Evolutionary conservation across 192 early-diverging fungal genomes (phyloP), one percentile per base, ranked within the genome.

Genomic region (Coemansia sp.): DNA sequence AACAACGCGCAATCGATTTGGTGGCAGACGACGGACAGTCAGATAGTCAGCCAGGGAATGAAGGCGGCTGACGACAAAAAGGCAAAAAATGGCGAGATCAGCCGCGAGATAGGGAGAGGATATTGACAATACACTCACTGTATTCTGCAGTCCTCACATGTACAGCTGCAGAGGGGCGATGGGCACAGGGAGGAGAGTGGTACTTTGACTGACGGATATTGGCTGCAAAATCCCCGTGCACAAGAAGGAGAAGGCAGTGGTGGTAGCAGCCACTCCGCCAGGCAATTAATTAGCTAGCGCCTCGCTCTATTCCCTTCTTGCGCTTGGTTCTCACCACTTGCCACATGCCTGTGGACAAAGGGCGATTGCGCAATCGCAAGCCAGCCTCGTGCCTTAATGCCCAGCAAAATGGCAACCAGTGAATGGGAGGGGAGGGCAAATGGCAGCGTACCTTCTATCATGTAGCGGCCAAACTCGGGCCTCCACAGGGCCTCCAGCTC

Each of bases 391-490:
- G 59, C 59, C 40, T 37, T 39, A 24, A 2, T 60, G 41, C 39
- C 58, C n/a, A 22, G 19, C 25, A 36, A 40, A 35, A 22, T 2
- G 29, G 29, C 24, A n/a, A 59, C 22, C 20, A 25, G 17, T n/a
- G n/a, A n/a, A n/a, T n/a, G 12, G 32, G 31, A 59, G n/a, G 35
- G 31, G 4, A 11, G 60, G 42, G 37, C 25, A 19, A 54, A 19
- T 36, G 12, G 29, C n/a, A 6, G 59, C 69, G 53, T 82, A 84
- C 86, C 88, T 84, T 98, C 97, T 67, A 97, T 80, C 97, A 99
- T 99, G 83, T 91, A 99, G 29, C 94, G 86, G 17, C 93, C 97
- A 77, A 95, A 99, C 74, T 99, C 97, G 36, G 96, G 96, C 68
- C 93, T 87, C 96, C 96, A 99, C 25, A 93, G 89, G 14, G 91